Evolutionary conservation across 2,329 filamentous ascomycete genomes (phyloP), one percentile per base, ranked within the genome.

Genomic region (Fusarium buxicola): DNA sequence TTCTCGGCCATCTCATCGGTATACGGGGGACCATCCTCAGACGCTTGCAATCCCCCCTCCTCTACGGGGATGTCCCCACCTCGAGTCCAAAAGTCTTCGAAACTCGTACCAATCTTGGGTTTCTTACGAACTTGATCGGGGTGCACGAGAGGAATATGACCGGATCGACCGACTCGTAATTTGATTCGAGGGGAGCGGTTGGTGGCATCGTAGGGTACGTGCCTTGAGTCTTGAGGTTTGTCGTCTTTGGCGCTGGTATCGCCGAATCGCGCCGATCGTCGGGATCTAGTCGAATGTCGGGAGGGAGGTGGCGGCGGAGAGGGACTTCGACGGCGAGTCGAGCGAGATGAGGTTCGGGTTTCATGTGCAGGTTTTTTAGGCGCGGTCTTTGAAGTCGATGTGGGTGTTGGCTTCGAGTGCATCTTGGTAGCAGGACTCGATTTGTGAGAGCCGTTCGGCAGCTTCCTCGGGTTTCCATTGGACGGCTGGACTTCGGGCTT

Each of bases 1-100:
- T 84, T 82, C 39, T 78, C 73, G 2, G 89, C 88, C 70, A 86
- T 82, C 49, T 89, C 86, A 10, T 87, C 80, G 1, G 87, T 89
- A 65, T 85, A 85, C 13, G 75, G 73, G 1, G 81, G 80, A 0
- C 81, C 84, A 77, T 89, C 84, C 52, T 89, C 86, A 2, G 80
- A 75, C 4, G 78, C 72, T 24, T 81, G 75, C n/a, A 85, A 76
- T 6, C 87, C 87, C 28, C 86, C 87, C 43, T 87, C 80, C 43
- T 86, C 82, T 5, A 88, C 80, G 5, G 85, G 80, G 45, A 88
- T 79, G 4, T 76, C 70, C 13, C 78, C 78, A 2, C 82, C 85
- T 49, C 77, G 76, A 13, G 76, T 71, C 70, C 88, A 82, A 69
- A 84, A 90, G 58, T 89, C 86, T 25, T 82, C 80, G 40, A 90